Evolutionary conservation across 805 yeast genomes (phyloP).

Genomic region (Spathaspora boniae): DNA sequence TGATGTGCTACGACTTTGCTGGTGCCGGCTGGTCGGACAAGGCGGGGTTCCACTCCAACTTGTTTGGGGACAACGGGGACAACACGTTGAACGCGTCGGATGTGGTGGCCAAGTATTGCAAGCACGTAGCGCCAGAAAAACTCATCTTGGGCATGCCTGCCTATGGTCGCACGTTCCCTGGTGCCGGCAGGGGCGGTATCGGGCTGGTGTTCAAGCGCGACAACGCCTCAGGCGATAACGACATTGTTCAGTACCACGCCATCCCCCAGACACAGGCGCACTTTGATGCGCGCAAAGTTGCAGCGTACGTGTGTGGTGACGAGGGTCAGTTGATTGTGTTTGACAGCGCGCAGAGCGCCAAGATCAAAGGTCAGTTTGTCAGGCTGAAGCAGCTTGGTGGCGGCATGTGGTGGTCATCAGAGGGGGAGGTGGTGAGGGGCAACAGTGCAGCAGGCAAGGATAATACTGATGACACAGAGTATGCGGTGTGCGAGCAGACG

Average conservation of each 20-base stretch:
- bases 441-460: no score
- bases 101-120: slow-evolving; percentile 44
- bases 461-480: slow-evolving; percentile 16
- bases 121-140: slow-evolving; percentile 47
- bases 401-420: slow-evolving; percentile 94
- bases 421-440: no score
- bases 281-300: slow-evolving; percentile 48
- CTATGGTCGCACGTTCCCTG: slow-evolving; percentile 56
- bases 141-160: slow-evolving; percentile 82
- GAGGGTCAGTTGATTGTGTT: slow-evolving; percentile 53
- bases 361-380: slow-evolving; percentile 60
- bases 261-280: slow-evolving; percentile 31
- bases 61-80: slow-evolving; percentile 42
- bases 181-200: slow-evolving; percentile 32
- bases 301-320: no score
- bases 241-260: slow-evolving; percentile 50
- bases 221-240: slow-evolving; percentile 33
- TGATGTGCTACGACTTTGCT: slow-evolving; percentile 88
- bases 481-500: slow-evolving; percentile 23
- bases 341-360: slow-evolving; percentile 57
- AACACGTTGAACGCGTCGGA: slow-evolving; percentile 45
- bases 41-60: slow-evolving; percentile 69
- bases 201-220: slow-evolving; percentile 37
- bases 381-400: slow-evolving; percentile 57
- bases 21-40: slow-evolving; percentile 66